Evolutionary conservation across 192 early-diverging fungal genomes (phyloP), one percentile per base, ranked within the genome.

Genomic region (Chytriomyces sp.): DNA sequence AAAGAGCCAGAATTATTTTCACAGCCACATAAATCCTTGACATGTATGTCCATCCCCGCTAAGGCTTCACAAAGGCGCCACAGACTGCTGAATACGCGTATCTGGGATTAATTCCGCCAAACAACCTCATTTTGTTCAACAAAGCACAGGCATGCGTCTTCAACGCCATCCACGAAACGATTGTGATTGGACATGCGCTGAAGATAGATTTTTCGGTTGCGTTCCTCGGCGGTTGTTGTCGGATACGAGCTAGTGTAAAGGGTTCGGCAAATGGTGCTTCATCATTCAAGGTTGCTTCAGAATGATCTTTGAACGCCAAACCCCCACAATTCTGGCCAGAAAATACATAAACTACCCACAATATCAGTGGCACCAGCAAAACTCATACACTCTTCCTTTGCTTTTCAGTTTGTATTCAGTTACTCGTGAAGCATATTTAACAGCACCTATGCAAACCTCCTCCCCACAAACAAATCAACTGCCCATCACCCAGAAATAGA

Each of bases 151-250:
- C 88, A 63, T 80, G 90, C 76, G 94, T 96, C 4, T 91, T 94
- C 0, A 92, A 91, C 20, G 80, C 98, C 45, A 81, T 97, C 50
- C 90, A 94, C 77, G 93, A 94, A 77, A 89, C 92, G 26, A 87
- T 99, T 1, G 79, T 99, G 9, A 86, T 99, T 16, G 98, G 98
- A 6, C 98, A 99, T 80, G 94, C 94, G 35, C 82, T 99, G 23
- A 79, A 91, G 35, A 91, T 97, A 78, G 97, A 99, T 88, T 91
- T 99, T 43, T 84, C 85, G 10, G 80, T 87, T 3, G 80, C 98
- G 64, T 77, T 95, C 97, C 96, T 61, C 79, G 84, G 24, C 71
- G 85, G 26, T 76, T 95, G 72, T 82, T 92, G 35, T 91, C 96
- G 45, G 97, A 99, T 76, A 99, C 96, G 2, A 84, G 93, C 49